Conservation (phyloP, 108 stramenopile genomes). For the Discostella stelligeroides region DNA sequence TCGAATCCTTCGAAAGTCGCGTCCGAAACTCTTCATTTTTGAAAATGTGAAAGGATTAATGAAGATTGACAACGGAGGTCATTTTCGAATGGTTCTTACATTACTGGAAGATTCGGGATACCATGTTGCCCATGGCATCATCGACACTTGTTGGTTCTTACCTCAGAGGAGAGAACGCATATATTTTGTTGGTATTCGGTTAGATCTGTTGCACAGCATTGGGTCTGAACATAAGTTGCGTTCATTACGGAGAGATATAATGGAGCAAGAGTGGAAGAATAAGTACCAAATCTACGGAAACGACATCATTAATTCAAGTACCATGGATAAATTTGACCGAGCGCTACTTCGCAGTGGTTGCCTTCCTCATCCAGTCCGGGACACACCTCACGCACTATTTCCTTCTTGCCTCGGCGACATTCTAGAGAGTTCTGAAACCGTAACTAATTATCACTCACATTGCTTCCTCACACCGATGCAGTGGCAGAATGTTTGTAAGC, state of each 20-base stretch:
- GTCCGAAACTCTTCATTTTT: conserved; percentile 24
- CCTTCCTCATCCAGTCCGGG: neutral
- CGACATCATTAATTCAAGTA: neutral
- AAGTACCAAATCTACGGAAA: conserved; percentile 29
- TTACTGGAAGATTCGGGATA: conserved; percentile 34
- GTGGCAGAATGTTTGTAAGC: conserved; percentile 20
- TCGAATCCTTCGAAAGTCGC: conserved; percentile 15
- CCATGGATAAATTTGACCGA: conserved; percentile 11
- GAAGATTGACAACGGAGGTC: conserved; percentile 16
- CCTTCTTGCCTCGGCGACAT: conserved; percentile 23
- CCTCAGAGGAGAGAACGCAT: conserved; percentile 34
- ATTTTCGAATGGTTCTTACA: conserved; percentile 19
- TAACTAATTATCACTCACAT: neutral
- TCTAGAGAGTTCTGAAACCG: conserved; percentile 8
- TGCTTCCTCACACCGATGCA: conserved; percentile 24
- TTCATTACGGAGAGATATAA: neutral
- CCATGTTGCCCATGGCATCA: conserved; percentile 14
- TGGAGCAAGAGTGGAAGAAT: conserved; percentile 4
- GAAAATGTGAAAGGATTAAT: conserved; percentile 38
- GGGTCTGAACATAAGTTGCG: neutral
- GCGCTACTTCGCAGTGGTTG: neutral
- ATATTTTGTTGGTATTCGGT: conserved; percentile 33
- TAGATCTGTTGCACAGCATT: conserved; percentile 19
- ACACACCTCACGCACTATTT: neutral
- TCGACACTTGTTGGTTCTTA: conserved; percentile 19